These are phyloP conservation scores for Drosera spatulata DNA, from an alignment of 179 eudicot species.

Conservation along the genomic window DNA sequence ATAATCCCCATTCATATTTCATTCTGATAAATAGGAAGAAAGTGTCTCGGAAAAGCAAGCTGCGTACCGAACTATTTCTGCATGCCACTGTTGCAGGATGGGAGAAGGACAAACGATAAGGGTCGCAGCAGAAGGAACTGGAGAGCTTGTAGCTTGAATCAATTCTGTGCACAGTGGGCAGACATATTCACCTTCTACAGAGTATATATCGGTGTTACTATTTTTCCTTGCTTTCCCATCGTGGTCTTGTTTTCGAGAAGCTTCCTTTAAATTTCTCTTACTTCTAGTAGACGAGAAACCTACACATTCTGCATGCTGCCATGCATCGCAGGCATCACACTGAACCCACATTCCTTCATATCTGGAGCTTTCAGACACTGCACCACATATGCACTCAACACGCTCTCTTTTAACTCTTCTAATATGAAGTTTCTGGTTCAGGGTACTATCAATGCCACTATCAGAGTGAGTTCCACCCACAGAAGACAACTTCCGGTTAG, in stretches of 20 bases:
- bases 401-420: slow-evolving; percentile 89
- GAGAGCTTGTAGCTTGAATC: slow-evolving; percentile 64
- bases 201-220: slow-evolving; percentile 25
- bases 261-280: slow-evolving; percentile 15
- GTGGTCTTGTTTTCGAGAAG: slow-evolving; percentile 12
- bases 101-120: slow-evolving; percentile 95
- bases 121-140: slow-evolving; percentile 85
- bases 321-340: slow-evolving; percentile 98
- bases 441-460: slow-evolving; percentile 19
- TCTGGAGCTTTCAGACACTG: slow-evolving; percentile 67
- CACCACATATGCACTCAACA: slow-evolving; percentile 92
- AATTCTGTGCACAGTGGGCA: slow-evolving; percentile 72
- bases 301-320: slow-evolving; percentile 99
- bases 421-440: slow-evolving; percentile 21
- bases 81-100: slow-evolving; percentile 93
- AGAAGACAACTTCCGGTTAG: slow-evolving; percentile 56
- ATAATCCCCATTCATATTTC: too few species aligned
- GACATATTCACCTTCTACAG: slow-evolving; percentile 42
- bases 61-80: slow-evolving; percentile 79
- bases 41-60: slow-evolving; percentile 6
- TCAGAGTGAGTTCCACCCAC: slow-evolving; percentile 22
- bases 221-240: slow-evolving; percentile 30
- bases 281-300: slow-evolving; percentile 37
- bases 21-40: not conserved
- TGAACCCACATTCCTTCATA: slow-evolving; percentile 94